These are phyloP conservation scores for Aspergillus thermomutatus DNA, from an alignment of 2,329 filamentous ascomycete genomes.

Conservation along the genomic window DNA sequence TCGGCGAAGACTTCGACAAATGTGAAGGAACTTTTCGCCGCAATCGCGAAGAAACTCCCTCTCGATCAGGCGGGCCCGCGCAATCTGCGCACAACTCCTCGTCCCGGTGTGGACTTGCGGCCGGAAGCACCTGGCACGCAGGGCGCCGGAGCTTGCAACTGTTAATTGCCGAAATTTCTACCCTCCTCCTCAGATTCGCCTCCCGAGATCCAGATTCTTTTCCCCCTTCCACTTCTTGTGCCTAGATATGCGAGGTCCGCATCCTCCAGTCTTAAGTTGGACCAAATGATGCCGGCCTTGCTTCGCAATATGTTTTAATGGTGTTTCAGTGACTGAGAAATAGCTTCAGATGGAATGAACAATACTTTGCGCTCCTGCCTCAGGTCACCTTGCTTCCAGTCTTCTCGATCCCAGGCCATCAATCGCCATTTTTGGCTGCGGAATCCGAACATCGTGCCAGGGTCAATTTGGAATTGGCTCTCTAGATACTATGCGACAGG, in stretches of 20 bases:
- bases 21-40: constrained; percentile 91
- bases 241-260: constrained; percentile 19
- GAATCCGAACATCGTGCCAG: constrained; percentile 15
- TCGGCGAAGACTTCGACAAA: constrained; percentile 97
- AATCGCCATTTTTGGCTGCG: constrained; percentile 9
- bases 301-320: constrained; percentile 10
- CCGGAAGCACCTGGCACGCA: constrained; percentile 60
- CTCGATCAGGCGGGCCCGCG: constrained; percentile 94
- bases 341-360: constrained; percentile 5
- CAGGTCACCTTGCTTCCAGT: constrained; percentile 7
- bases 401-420: constrained; percentile 10
- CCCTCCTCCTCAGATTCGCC: constrained; percentile 1
- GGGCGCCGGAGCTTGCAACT: constrained; percentile 60
- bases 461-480: constrained; percentile 26
- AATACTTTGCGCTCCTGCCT: constrained; percentile 2
- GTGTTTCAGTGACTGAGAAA: constrained; percentile 8
- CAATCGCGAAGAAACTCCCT: constrained; percentile 95
- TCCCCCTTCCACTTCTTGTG: constrained; percentile 6
- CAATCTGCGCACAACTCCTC: constrained; percentile 66
- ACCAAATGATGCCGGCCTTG: not conserved
- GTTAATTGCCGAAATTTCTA: constrained; percentile 42
- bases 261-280: constrained; percentile 8
- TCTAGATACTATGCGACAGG: constrained; percentile 29
- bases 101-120: constrained; percentile 65
- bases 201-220: constrained; percentile 1